phyloP scores from a whole-genome alignment of 129 eudicot genomes.

The Calendula officinalis region DNA sequence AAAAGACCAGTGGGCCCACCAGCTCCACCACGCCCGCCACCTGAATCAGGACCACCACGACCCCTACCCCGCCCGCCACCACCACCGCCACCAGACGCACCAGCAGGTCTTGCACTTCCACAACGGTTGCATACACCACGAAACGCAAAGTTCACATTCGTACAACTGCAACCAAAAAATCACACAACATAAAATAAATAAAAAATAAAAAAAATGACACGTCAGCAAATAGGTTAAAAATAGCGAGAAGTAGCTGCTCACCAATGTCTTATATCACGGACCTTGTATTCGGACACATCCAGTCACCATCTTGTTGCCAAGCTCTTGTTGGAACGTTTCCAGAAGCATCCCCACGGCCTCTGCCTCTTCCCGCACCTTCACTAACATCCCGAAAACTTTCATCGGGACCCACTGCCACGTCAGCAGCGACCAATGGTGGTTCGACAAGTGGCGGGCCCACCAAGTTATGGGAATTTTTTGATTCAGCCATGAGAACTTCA shows the following conservation, averaged over 20 bases:
- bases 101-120: slow-evolving; percentile 91
- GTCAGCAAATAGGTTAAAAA: background rate
- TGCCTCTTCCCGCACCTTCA: background rate
- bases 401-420: background rate
- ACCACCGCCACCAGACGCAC: slow-evolving; percentile 67
- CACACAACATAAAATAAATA: background rate
- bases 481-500: background rate
- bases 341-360: background rate
- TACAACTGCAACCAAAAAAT: slow-evolving; percentile 51
- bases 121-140: slow-evolving; percentile 92
- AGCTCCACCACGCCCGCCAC: slow-evolving; percentile 50
- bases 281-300: background rate
- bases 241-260: background rate
- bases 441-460: background rate
- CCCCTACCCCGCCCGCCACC: slow-evolving; percentile 51
- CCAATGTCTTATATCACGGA: background rate
- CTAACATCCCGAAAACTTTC: background rate
- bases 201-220: background rate
- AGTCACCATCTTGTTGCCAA: background rate
- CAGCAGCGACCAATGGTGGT: background rate
- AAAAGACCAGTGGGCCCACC: slow-evolving; percentile 74
- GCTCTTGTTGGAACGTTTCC: background rate
- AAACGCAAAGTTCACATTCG: slow-evolving; percentile 75
- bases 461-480: background rate
- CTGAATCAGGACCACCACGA: slow-evolving; percentile 50